These are phyloP conservation scores for Fusarium equiseti DNA, from an alignment of 2,329 filamentous ascomycete genomes.

Conservation along the genomic window DNA sequence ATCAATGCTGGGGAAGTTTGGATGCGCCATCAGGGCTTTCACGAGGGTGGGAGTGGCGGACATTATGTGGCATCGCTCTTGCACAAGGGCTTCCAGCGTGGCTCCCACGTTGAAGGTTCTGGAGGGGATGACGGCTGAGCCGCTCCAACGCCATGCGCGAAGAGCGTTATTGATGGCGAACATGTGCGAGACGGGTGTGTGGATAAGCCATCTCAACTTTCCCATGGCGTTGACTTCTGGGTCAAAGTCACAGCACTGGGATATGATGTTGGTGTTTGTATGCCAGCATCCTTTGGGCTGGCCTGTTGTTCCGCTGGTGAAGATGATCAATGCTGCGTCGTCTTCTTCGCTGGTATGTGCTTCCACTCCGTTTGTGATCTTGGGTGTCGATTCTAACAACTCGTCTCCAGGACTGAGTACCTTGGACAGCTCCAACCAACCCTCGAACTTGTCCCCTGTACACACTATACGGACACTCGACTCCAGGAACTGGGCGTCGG, in stretches of 20 bases:
- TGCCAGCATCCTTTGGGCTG: conserved; percentile 60
- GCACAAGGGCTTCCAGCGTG: conserved; percentile 50
- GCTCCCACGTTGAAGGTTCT: conserved; percentile 51
- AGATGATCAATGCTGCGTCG: conserved; percentile 57
- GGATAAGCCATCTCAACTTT: conserved; percentile 53
- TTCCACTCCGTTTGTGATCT: background rate
- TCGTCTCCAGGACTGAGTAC: conserved; percentile 8
- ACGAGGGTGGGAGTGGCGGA: conserved; percentile 56
- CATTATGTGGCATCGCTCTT: conserved; percentile 54
- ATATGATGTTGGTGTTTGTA: conserved; percentile 56
- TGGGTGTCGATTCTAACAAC: background rate
- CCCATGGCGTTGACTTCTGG: conserved; percentile 48
- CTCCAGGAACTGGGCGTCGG: background rate
- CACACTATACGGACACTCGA: conserved; percentile 44
- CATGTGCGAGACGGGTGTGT: conserved; percentile 55
- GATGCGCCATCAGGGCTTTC: conserved; percentile 50
- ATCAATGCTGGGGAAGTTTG: conserved; percentile 44
- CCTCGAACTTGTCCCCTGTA: conserved; percentile 20
- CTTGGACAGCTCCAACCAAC: conserved; percentile 41
- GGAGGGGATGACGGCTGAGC: conserved; percentile 53
- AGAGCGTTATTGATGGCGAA: conserved; percentile 56
- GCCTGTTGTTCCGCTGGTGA: conserved; percentile 64
- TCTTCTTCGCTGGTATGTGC: conserved; percentile 3
- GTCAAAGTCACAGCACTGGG: conserved; percentile 54
- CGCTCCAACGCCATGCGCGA: conserved; percentile 54